Conservation (phyloP, 345 rosid species). For the Passiflora organensis region DNA sequence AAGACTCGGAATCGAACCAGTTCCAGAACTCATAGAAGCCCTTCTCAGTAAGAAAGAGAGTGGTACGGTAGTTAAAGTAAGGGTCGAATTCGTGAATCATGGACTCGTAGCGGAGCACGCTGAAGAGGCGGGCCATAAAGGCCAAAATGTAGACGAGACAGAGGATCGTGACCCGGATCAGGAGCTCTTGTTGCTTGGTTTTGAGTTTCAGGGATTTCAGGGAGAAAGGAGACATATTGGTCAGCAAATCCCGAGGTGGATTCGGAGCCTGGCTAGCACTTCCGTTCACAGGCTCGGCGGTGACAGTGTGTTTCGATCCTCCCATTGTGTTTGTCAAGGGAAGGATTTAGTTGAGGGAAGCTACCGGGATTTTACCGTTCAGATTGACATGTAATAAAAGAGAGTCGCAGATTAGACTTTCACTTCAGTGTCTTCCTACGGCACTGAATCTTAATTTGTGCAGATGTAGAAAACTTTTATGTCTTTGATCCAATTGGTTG, state of each 20-base stretch:
- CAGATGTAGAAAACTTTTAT: no score
- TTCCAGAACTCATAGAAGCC: constrained; percentile 98
- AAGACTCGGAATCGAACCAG: constrained; percentile 95
- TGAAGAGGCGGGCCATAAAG: constrained; percentile 77
- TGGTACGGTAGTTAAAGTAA: constrained; percentile 87
- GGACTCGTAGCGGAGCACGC: constrained; percentile 91
- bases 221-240: constrained; percentile 16
- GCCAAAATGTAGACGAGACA: constrained; percentile 76
- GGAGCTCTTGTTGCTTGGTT: constrained; percentile 88
- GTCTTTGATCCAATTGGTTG: no score
- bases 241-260: constrained; percentile 39
- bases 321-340: background rate
- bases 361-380: background rate
- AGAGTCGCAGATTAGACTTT: no score
- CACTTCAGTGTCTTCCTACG: no score
- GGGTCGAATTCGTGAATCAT: constrained; percentile 99
- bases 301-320: no score
- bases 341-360: background rate
- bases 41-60: constrained; percentile 67
- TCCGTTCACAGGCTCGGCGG: no score
- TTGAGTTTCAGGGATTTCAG: constrained; percentile 55
- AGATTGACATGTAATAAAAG: no score
- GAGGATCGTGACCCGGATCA: constrained; percentile 78
- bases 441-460: no score
- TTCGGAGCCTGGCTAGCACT: no score